Evolutionary conservation across 192 early-diverging fungal species (phyloP), one percentile per base, ranked within the genome.

Genomic region (Umbelopsis isabellina): DNA sequence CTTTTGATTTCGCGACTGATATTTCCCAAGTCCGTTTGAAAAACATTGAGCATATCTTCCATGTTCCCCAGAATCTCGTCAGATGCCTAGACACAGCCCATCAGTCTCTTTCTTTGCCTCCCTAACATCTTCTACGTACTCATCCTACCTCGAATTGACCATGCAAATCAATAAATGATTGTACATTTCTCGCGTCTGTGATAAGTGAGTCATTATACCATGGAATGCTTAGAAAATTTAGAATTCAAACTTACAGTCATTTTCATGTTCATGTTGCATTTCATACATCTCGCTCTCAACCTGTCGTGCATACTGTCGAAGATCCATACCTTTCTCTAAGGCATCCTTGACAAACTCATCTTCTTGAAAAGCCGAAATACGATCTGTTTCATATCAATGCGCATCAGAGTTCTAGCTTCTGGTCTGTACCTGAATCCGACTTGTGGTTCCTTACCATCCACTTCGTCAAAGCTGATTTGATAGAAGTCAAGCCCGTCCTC

Each of bases 1-100:
- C 82, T 90, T 71, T 90, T 86, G 61, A 99, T 99, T 68, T 97
- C 96, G 44, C 83, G 83, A 70, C 90, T 93, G 41, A 99, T 94
- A 44, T 88, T 89, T 23, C 94, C 94, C 20, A 99, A 84, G 74
- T 94, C 92, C 47, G 84, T 85, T 67, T 98, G 93, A 73, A 97
- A 98, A 41, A 89, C 91, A 46, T 81, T 88, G 47, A 99, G 82
- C 21, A 96, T 79, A 35, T 82, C 80, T 67, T 97, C 95, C 94
- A 99, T 97, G 33, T 85, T 86, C 21, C 79, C 89, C 37, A 98
- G 81, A 46, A 97, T 88, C 67, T 85, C 81, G 75, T 92, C 93
- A 71, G 55, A 61, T 6, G 55, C 25, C 55, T 61, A 35, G 0
- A 61, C 16, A 35, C 27, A 25, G 18, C 30, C 3, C 7, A 12